Conservation (phyloP, 2,329 filamentous ascomycete species). For the Ramichloridium luteum region DNA sequence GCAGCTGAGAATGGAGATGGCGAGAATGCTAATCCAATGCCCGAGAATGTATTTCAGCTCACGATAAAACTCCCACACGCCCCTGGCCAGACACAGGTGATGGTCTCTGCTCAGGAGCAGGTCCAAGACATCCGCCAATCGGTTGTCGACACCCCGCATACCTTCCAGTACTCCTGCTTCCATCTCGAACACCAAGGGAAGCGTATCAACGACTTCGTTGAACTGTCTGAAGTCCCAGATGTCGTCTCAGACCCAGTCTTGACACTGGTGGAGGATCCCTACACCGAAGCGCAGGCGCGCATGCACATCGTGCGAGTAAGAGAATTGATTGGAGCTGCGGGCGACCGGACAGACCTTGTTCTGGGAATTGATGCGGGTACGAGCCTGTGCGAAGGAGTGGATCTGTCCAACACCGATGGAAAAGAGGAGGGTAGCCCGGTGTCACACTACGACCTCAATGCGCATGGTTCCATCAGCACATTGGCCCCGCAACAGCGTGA, state of each 20-base stretch:
- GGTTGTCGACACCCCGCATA: conserved; percentile 82
- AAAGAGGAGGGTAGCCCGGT: conserved; percentile 33
- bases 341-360: conserved; percentile 73
- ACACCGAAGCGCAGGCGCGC: conserved; percentile 95
- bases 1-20: conserved; percentile 11
- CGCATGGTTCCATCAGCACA: conserved; percentile 53
- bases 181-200: conserved; percentile 84
- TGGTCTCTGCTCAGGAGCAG: conserved; percentile 80
- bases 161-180: conserved; percentile 97
- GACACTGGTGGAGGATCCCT: conserved; percentile 79
- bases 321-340: conserved; percentile 85
- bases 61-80: conserved; percentile 72
- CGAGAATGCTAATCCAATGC: conserved; percentile 10
- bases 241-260: conserved; percentile 68
- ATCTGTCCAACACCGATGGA: conserved; percentile 16
- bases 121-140: conserved; percentile 95
- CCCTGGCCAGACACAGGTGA: conserved; percentile 68
- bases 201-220: conserved; percentile 88
- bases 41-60: conserved; percentile 49
- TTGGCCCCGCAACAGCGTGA: conserved; percentile 57
- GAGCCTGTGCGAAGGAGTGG: conserved; percentile 74
- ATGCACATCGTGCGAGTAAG: conserved; percentile 85
- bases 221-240: conserved; percentile 77
- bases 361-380: conserved; percentile 75
- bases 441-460: conserved; percentile 65